phyloP scores from a whole-genome alignment of 1,284 basidiomycete species.

The Schizopora paradoxa region DNA sequence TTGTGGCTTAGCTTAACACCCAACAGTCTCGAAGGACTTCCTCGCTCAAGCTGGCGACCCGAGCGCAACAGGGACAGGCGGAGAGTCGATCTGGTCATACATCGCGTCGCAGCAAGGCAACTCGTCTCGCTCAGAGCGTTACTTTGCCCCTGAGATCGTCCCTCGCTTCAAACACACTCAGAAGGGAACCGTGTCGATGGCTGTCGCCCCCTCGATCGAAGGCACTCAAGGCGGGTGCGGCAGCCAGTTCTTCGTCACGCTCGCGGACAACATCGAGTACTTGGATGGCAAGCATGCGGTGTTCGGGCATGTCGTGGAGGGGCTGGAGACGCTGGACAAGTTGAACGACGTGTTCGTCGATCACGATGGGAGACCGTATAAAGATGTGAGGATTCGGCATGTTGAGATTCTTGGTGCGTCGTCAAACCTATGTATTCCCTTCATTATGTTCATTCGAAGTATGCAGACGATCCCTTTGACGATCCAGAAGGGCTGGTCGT shows the following conservation, averaged over 20 bases:
- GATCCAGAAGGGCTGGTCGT: slow-evolving; percentile 75
- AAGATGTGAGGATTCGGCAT: slow-evolving; percentile 91
- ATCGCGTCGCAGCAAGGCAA: slow-evolving; percentile 48
- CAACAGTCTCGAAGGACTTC: slow-evolving; percentile 91
- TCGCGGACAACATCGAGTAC: slow-evolving; percentile 88
- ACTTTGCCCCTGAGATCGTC: slow-evolving; percentile 80
- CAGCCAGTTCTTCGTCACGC: slow-evolving; percentile 94
- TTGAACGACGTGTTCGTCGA: slow-evolving; percentile 90
- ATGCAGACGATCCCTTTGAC: slow-evolving; percentile 86
- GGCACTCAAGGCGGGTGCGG: slow-evolving; percentile 78
- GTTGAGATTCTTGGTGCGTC: slow-evolving; percentile 83
- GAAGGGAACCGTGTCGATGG: slow-evolving; percentile 95
- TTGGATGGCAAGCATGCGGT: slow-evolving; percentile 94
- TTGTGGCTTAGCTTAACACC: slow-evolving; percentile 1
- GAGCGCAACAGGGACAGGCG: slow-evolving; percentile 90
- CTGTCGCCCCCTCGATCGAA: slow-evolving; percentile 72
- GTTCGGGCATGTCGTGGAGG: slow-evolving; percentile 94
- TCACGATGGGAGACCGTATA: slow-evolving; percentile 83
- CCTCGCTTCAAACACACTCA: slow-evolving; percentile 78
- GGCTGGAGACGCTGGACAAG: slow-evolving; percentile 87
- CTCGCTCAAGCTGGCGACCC: slow-evolving; percentile 94
- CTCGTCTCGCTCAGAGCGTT: slow-evolving; percentile 44
- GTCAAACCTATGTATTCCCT: not conserved
- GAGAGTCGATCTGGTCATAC: slow-evolving; percentile 79
- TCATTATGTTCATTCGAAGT: slow-evolving; percentile 7